A percentile compares a stretch with the other conserved stretches of the same genome.
Evolutionary conservation across 2,329 filamentous ascomycete species (phyloP).

Genomic region (Nectriaceae sp.): DNA sequence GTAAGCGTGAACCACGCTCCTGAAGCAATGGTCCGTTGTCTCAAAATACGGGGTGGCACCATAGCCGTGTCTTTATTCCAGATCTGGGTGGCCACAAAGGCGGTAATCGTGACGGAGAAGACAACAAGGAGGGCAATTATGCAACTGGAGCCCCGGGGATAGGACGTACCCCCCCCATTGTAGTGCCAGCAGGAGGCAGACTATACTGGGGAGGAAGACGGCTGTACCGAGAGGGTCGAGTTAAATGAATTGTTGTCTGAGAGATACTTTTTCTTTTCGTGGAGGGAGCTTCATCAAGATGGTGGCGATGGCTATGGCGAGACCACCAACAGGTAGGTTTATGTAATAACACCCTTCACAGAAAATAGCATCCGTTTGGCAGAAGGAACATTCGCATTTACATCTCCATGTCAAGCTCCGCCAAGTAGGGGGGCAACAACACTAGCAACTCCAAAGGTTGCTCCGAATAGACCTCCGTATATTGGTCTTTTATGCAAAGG

Average conservation of each 20-base stretch:
- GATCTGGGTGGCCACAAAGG: constrained; percentile 9
- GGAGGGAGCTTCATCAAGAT: not conserved
- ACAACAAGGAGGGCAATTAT: constrained; percentile 3
- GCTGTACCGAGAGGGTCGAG: constrained; percentile 3
- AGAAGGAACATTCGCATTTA: not conserved
- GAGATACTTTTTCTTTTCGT: not conserved
- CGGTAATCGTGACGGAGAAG: constrained; percentile 7
- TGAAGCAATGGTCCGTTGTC: constrained; percentile 6
- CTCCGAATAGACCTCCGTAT: not conserved
- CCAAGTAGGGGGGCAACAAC: not conserved
- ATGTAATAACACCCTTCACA: not conserved
- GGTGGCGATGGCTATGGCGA: constrained; percentile 16
- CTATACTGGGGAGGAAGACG: constrained; percentile 1
- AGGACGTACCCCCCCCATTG: constrained; percentile 6
- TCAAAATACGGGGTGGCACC: constrained; percentile 8
- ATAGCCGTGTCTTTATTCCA: constrained; percentile 8
- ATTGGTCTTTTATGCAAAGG: not conserved
- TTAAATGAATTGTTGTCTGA: constrained; percentile 8
- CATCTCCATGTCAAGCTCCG: constrained; percentile 29
- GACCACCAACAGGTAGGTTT: not conserved
- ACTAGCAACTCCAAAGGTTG: not conserved
- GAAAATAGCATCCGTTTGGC: not conserved
- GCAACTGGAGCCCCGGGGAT: not conserved
- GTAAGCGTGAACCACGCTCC: constrained; percentile 7
- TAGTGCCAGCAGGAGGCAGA: constrained; percentile 5